Evolutionary conservation across 345 rosid species (phyloP).

Genomic region (Populus pruinosa): DNA sequence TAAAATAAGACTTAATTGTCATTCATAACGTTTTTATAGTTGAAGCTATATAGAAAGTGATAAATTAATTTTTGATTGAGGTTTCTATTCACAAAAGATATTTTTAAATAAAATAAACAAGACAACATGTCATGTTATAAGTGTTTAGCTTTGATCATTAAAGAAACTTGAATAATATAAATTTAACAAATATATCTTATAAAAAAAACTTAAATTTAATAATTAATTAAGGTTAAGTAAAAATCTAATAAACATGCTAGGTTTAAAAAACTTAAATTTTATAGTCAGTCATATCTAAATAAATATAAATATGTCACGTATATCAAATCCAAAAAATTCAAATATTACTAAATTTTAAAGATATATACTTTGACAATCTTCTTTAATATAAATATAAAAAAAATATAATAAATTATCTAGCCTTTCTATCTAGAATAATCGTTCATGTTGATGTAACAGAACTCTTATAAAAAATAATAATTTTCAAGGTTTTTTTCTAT

Average conservation of each 20-base stretch:
- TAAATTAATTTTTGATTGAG: too few relatives aligned
- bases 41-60: too few relatives aligned
- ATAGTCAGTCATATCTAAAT: rapidly evolving
- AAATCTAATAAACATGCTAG: rapidly evolving
- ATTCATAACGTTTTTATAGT: too few relatives aligned
- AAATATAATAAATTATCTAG: rapidly evolving
- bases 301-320: too few relatives aligned
- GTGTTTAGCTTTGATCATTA: rapidly evolving
- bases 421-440: too few relatives aligned
- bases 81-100: too few relatives aligned
- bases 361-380: rapidly evolving
- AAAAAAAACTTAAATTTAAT: rapidly evolving
- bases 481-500: too few relatives aligned
- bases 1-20: too few relatives aligned
- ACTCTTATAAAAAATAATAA: too few relatives aligned
- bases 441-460: too few relatives aligned
- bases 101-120: too few relatives aligned
- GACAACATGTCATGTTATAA: rapidly evolving
- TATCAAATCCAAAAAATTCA: rapidly evolving
- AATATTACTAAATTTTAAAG: rapidly evolving
- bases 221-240: rapidly evolving
- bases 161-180: rapidly evolving
- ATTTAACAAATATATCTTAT: rapidly evolving
- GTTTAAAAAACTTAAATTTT: rapidly evolving
- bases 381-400: too few relatives aligned